phyloP scores from a whole-genome alignment of 768 basidiomycete species.

The Candolleomyces eurysporus region DNA sequence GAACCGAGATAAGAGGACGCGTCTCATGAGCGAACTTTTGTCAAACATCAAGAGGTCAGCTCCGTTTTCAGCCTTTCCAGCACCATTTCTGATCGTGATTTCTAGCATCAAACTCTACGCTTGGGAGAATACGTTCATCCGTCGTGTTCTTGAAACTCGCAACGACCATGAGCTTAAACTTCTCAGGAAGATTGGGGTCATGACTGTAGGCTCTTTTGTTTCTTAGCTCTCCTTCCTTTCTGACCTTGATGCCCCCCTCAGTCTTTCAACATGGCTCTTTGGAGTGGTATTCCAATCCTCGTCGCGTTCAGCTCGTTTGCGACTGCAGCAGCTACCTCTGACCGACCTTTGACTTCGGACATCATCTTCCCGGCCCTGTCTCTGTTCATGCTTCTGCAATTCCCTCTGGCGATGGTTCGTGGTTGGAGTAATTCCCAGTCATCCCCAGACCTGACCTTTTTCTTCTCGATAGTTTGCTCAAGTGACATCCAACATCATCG shows the following conservation, averaged over 20 bases:
- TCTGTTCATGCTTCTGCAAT: slow-evolving; percentile 82
- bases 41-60: slow-evolving; percentile 81
- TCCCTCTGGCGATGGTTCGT: slow-evolving; percentile 80
- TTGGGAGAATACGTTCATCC: slow-evolving; percentile 91
- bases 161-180: slow-evolving; percentile 81
- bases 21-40: slow-evolving; percentile 91
- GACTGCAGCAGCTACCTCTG: slow-evolving; percentile 58
- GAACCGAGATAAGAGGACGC: slow-evolving; percentile 79
- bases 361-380: slow-evolving; percentile 96
- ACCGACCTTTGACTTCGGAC: slow-evolving; percentile 78
- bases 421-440: background rate
- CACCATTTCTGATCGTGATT: background rate
- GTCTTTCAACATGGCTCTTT: slow-evolving; percentile 61
- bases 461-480: slow-evolving; percentile 50
- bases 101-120: slow-evolving; percentile 84
- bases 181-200: slow-evolving; percentile 79
- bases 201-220: slow-evolving; percentile 45
- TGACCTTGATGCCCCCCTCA: slow-evolving; percentile 17
- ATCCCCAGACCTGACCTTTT: background rate
- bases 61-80: background rate
- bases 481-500: slow-evolving; percentile 79
- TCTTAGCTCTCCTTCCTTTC: slow-evolving; percentile 8
- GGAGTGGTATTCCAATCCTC: slow-evolving; percentile 68
- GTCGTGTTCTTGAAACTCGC: slow-evolving; percentile 73
- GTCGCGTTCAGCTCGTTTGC: slow-evolving; percentile 86